These are phyloP conservation scores for Thalassiosira mediterranea DNA, from an alignment of 352 stramenopile species.

Conservation along the genomic window DNA sequence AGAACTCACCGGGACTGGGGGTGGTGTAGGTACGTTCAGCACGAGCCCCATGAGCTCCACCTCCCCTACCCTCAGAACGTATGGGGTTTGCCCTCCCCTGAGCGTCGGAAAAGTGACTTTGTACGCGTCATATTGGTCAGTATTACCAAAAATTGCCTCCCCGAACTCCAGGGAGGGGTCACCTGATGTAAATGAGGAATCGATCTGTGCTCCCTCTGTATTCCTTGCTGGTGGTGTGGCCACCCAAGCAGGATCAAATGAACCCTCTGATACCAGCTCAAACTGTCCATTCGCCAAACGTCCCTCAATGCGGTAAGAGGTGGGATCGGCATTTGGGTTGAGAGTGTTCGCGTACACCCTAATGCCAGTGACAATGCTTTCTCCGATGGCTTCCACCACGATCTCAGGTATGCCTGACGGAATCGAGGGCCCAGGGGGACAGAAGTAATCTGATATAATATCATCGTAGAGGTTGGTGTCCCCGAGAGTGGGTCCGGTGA, in stretches of 20 bases:
- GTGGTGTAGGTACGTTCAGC: too few species aligned
- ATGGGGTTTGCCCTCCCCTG: too few species aligned
- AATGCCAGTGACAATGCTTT: not conserved
- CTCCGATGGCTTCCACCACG: not conserved
- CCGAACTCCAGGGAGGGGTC: not conserved
- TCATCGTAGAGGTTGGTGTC: not conserved
- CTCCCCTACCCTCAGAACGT: too few species aligned
- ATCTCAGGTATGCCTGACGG: too few species aligned
- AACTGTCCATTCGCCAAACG: not conserved
- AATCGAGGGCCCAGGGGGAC: too few species aligned
- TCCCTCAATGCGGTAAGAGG: not conserved
- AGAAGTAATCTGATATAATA: not conserved
- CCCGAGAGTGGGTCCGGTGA: not conserved
- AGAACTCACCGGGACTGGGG: too few species aligned
- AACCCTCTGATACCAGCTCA: not conserved
- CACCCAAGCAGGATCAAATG: not conserved
- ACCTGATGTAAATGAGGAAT: not conserved
- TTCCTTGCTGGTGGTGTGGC: not conserved
- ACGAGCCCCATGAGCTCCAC: too few species aligned
- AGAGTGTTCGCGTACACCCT: not conserved
- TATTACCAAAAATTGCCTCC: conserved; percentile 9
- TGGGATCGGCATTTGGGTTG: not conserved
- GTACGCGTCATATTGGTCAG: not conserved
- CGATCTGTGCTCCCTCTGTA: not conserved
- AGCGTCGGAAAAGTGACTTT: conserved; percentile 4